A percentile compares a stretch with the other conserved stretches of the same genome.
Conservation (phyloP, 441 rosid species). For the Erysimum pusillum region DNA sequence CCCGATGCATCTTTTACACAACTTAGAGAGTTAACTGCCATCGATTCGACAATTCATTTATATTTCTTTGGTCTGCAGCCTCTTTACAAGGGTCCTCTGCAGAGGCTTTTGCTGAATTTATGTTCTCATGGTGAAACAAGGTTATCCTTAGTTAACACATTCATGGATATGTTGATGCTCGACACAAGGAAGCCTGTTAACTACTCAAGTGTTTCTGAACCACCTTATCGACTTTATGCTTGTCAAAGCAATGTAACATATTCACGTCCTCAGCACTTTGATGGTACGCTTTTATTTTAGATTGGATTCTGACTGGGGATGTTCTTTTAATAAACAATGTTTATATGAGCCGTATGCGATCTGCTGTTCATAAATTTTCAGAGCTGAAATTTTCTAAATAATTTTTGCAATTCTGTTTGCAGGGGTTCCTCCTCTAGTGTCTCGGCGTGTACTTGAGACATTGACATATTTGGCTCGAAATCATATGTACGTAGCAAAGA, state of each 20-base stretch:
- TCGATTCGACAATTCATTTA: constrained; percentile 27
- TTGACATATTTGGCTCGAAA: constrained; percentile 90
- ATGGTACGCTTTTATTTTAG: constrained; percentile 63
- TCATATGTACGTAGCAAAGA: constrained; percentile 85
- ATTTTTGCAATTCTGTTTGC: constrained; percentile 29
- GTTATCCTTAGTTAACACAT: constrained; percentile 74
- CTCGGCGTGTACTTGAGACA: constrained; percentile 92
- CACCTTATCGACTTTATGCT: constrained; percentile 88
- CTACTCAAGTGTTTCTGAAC: constrained; percentile 64
- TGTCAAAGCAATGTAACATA: constrained; percentile 94
- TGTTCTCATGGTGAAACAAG: constrained; percentile 95
- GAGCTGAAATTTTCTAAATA: constrained; percentile 12
- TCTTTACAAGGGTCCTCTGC: constrained; percentile 90
- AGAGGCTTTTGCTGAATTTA: constrained; percentile 93
- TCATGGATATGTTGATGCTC: constrained; percentile 92
- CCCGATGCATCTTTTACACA: constrained; percentile 15
- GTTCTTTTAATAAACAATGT: not conserved
- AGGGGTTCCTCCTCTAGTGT: constrained; percentile 97
- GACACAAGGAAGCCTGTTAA: constrained; percentile 68
- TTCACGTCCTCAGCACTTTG: constrained; percentile 94
- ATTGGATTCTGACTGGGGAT: constrained; percentile 3
- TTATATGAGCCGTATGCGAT: constrained; percentile 2
- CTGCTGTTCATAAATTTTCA: not conserved
- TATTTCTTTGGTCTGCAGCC: constrained; percentile 66
- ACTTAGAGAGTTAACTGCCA: constrained; percentile 5